These are phyloP conservation scores for Diplodia intermedia DNA, from an alignment of 2,329 filamentous ascomycete species.

Conservation along the genomic window DNA sequence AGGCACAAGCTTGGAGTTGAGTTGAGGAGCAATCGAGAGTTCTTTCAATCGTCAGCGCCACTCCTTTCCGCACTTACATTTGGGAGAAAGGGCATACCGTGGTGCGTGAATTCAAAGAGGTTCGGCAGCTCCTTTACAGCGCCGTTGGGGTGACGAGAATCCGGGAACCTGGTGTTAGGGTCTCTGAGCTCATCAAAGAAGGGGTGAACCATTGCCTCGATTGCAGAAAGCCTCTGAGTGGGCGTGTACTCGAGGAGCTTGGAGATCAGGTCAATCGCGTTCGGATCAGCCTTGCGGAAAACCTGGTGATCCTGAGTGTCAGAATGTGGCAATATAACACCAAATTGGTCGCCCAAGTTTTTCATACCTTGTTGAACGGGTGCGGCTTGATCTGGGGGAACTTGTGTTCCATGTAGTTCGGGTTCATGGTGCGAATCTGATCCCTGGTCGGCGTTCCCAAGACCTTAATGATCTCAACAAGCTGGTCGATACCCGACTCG, in stretches of 20 bases:
- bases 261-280: slow-evolving; percentile 94
- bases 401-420: slow-evolving; percentile 99
- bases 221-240: slow-evolving; percentile 88
- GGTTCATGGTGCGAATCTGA: slow-evolving; percentile 99
- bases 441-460: slow-evolving; percentile 94
- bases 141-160: slow-evolving; percentile 88
- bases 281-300: slow-evolving; percentile 92
- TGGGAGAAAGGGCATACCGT: slow-evolving; percentile 69
- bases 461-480: slow-evolving; percentile 99
- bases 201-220: slow-evolving; percentile 97
- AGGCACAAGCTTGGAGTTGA: slow-evolving; percentile 90
- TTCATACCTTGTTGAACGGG: slow-evolving; percentile 85
- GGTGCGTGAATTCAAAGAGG: slow-evolving; percentile 91
- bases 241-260: slow-evolving; percentile 95
- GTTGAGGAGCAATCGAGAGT: slow-evolving; percentile 88
- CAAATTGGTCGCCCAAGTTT: slow-evolving; percentile 28
- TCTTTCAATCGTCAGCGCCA: slow-evolving; percentile 61
- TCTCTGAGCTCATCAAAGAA: slow-evolving; percentile 98
- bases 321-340: not conserved
- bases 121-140: slow-evolving; percentile 80
- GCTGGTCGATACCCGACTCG: slow-evolving; percentile 96
- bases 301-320: slow-evolving; percentile 61
- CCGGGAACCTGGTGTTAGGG: slow-evolving; percentile 86
- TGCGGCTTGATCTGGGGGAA: slow-evolving; percentile 99
- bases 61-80: not conserved